A percentile compares a stretch with the other conserved stretches of the same genome.
Conservation (phyloP, 2,329 filamentous ascomycete genomes). For the Penicillium sp. region DNA sequence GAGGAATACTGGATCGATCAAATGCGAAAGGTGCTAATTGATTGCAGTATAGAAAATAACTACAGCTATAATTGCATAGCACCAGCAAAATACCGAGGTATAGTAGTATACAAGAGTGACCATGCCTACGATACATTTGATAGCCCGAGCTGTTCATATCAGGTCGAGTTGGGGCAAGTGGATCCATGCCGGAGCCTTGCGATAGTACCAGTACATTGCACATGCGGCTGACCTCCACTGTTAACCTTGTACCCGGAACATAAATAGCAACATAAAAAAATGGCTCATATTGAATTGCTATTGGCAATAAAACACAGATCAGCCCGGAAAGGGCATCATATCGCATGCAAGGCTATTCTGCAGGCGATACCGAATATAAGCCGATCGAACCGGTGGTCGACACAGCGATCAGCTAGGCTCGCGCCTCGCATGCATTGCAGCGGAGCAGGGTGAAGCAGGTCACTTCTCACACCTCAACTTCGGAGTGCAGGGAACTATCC, state of each 20-base stretch:
- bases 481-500: no score
- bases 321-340: not conserved
- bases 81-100: no score
- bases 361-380: not conserved
- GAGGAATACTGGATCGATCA: no score
- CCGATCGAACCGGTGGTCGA: not conserved
- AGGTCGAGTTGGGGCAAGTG: conserved; percentile 9
- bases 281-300: conserved; percentile 22
- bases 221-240: conserved; percentile 23
- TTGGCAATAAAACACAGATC: not conserved
- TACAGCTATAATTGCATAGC: no score
- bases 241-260: conserved; percentile 25
- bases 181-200: conserved; percentile 18
- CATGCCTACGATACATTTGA: no score
- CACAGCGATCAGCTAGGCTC: not conserved
- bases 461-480: no score
- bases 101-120: no score
- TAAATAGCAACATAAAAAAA: conserved; percentile 18
- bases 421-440: not conserved
- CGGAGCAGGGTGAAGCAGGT: not conserved
- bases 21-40: no score
- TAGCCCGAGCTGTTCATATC: no score
- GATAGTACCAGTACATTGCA: conserved; percentile 22
- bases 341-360: not conserved
- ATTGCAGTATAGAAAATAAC: no score